A percentile compares a stretch with the other conserved stretches of the same genome.
phyloP scores from a whole-genome alignment of 2,329 filamentous ascomycete genomes.

The Hymenoscyphus infarciens region DNA sequence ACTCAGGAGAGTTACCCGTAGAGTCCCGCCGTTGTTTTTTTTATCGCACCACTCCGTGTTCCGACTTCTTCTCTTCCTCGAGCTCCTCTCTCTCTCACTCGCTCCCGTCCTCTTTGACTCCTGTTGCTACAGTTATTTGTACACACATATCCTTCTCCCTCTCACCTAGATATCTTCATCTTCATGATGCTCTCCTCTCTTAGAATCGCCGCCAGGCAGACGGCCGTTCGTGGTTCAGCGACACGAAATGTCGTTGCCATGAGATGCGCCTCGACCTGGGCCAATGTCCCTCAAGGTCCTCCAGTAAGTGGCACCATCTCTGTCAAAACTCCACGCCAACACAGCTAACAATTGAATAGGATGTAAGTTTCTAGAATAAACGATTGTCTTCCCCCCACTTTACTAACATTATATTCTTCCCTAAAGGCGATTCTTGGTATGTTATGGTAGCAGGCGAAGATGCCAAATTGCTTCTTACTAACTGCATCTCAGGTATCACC shows the following conservation, averaged over 20 bases:
- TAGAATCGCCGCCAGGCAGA: constrained; percentile 51
- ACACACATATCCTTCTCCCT: background rate
- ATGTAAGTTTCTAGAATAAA: constrained; percentile 34
- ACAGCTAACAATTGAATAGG: constrained; percentile 31
- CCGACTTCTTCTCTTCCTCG: background rate
- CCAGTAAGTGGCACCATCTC: constrained; percentile 61
- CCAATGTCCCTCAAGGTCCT: constrained; percentile 87
- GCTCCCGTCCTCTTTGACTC: background rate
- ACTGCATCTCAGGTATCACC: constrained; percentile 65
- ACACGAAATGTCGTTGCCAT: constrained; percentile 27
- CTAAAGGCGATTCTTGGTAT: constrained; percentile 72
- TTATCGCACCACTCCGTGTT: constrained; percentile 2
- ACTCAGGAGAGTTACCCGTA: background rate
- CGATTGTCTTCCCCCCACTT: constrained; percentile 32
- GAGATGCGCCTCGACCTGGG: constrained; percentile 67
- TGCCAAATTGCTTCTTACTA: constrained; percentile 29
- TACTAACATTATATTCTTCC: constrained; percentile 32
- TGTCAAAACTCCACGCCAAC: constrained; percentile 12
- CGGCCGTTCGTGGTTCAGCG: constrained; percentile 29
- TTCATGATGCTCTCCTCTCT: constrained; percentile 54
- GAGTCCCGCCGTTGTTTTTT: background rate
- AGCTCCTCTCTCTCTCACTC: background rate
- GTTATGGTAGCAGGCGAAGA: constrained; percentile 32
- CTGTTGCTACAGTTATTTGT: background rate
- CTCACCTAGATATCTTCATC: constrained; percentile 28